phyloP scores from a whole-genome alignment of 225 moss, liverwort and hornwort species.

The Pseudoscleropodium purum region DNA sequence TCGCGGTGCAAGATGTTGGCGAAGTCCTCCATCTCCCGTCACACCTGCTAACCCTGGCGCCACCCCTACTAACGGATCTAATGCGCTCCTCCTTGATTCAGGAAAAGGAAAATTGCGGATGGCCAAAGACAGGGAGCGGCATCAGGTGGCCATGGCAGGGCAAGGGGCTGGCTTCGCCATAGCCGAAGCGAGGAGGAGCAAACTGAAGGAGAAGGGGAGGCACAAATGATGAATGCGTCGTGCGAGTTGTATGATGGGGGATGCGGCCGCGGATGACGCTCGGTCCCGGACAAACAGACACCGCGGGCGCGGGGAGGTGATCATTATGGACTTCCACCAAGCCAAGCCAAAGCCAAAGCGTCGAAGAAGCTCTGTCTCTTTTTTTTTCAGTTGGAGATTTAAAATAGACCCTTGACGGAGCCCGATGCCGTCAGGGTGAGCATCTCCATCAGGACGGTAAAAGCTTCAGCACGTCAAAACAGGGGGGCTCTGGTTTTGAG shows the following conservation, averaged over 20 bases:
- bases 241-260: background rate
- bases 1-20: slow-evolving; percentile 85
- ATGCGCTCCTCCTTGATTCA: background rate
- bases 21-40: slow-evolving; percentile 75
- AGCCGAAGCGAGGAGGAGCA: background rate
- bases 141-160: background rate
- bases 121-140: background rate
- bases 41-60: background rate
- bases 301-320: background rate
- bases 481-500: background rate
- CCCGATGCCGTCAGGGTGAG: background rate
- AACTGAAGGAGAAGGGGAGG: background rate
- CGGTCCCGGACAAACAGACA: background rate
- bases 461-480: background rate
- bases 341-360: background rate
- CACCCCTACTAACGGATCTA: background rate
- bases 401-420: background rate
- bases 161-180: background rate
- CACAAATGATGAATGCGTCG: background rate
- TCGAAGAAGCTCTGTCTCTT: background rate
- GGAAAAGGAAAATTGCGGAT: background rate
- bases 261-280: background rate
- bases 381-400: background rate
- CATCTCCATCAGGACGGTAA: background rate
- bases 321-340: background rate